phyloP scores from a whole-genome alignment of 2,329 filamentous ascomycete genomes.

The Curvularia lunata region DNA sequence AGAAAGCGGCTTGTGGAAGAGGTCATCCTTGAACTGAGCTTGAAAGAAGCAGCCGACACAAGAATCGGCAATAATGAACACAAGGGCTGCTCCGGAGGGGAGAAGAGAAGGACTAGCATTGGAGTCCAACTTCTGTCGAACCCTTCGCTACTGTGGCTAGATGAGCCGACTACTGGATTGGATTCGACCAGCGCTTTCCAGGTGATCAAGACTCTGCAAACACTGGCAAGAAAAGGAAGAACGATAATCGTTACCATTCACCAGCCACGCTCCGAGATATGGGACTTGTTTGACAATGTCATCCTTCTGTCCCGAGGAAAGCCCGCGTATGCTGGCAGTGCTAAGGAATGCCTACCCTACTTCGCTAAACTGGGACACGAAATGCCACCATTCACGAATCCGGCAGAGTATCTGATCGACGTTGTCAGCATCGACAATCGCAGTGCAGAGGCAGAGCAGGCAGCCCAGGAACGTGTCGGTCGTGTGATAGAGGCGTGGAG shows the following conservation, averaged over 20 bases:
- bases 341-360: constrained; percentile 65
- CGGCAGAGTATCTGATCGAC: constrained; percentile 78
- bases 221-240: constrained; percentile 69
- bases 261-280: constrained; percentile 79
- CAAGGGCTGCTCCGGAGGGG: constrained; percentile 78
- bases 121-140: constrained; percentile 81
- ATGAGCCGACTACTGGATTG: constrained; percentile 79
- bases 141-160: constrained; percentile 76
- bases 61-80: constrained; percentile 73
- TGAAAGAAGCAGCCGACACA: constrained; percentile 80
- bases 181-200: constrained; percentile 80
- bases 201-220: constrained; percentile 72
- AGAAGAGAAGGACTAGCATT: constrained; percentile 77
- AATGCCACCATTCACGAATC: constrained; percentile 75
- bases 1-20: constrained; percentile 72
- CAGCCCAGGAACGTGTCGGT: constrained; percentile 66
- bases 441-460: constrained; percentile 67
- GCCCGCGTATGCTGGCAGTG: constrained; percentile 70
- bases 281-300: constrained; percentile 76
- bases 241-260: constrained; percentile 79
- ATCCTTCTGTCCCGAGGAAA: constrained; percentile 71
- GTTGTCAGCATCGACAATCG: constrained; percentile 76
- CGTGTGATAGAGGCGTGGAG: constrained; percentile 67
- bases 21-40: constrained; percentile 74
- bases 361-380: constrained; percentile 67